Base-by-base conservation (phyloP, 352 stramenopile species). In the Phytophthora capsici region DNA sequence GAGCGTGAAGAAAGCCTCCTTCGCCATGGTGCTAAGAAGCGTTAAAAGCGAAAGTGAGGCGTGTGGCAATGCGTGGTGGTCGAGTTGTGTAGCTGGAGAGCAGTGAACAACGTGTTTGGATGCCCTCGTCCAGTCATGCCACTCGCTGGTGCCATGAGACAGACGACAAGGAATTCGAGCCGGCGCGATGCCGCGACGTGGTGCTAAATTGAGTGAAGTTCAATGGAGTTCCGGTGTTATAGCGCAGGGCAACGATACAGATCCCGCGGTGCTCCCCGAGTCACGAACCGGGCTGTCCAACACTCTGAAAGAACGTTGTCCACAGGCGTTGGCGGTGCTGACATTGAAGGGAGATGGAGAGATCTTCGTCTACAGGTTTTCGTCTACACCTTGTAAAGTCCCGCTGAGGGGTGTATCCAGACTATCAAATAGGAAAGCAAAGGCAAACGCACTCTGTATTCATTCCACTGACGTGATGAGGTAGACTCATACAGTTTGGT, bases 21-120 rank as follows among this genome's bases (percentile, higher is more conserved):
- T 70, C 40, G 55, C 62, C 63, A 86, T 88, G 62, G 64, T 59
- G 52, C 64, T 16, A 14, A 23, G 9, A 45, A 19, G 16, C 16
- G 60, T 36, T 63, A 63, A 64, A 48, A 14, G 45, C 36, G 2
- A 8, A 47, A 69, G 37, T 69, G 60, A 47, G 28, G 47, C 45
- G 52, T 25, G 46, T 63, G 53, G 20, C 52, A 53, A 23, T 34
- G 53, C 23, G 60, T 57, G 53, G 38, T 46, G 58, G 50, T 44
- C 43, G 32, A 12, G 51, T 55, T 41, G 59, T 61, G 36, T 9
- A 13, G 28, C 34, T 25, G 14, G 26, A 6, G 26, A n/a, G 26
- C 22, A 28, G 38, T 40, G 20, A 25, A 43, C 34, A 63, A 41
- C 12, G 30, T 56, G 58, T 54, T 51, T 63, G 25, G 38, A 52